These are phyloP conservation scores for Tremella yokohamensis DNA, from an alignment of 768 basidiomycete species.

Conservation along the genomic window DNA sequence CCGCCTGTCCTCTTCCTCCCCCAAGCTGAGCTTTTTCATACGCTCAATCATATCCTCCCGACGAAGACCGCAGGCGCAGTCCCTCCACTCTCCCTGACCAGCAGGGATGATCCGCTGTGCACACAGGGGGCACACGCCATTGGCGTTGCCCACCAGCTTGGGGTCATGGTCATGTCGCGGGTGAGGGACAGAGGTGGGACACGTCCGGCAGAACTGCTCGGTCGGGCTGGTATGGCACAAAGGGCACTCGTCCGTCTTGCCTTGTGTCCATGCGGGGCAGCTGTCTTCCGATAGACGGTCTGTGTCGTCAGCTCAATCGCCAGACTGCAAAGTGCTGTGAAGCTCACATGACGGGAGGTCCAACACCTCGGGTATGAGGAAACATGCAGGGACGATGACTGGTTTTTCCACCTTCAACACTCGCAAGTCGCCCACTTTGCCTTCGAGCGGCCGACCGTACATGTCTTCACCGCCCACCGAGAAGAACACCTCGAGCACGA, in stretches of 20 bases:
- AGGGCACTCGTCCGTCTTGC: slow-evolving; percentile 12
- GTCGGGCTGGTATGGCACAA: slow-evolving; percentile 18
- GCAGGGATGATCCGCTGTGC: neutral
- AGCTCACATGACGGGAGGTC: slow-evolving; percentile 18
- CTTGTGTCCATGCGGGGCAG: slow-evolving; percentile 2
- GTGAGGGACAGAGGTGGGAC: slow-evolving; percentile 8
- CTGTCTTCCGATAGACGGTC: neutral
- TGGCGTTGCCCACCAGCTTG: slow-evolving; percentile 4
- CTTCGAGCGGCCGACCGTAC: slow-evolving; percentile 17
- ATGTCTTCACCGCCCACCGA: slow-evolving; percentile 32
- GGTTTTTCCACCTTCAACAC: slow-evolving; percentile 29
- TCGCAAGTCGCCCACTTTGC: slow-evolving; percentile 29
- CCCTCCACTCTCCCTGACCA: neutral
- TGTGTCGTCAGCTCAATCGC: neutral
- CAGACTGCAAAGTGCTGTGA: neutral
- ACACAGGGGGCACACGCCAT: slow-evolving; percentile 3
- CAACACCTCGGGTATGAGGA: slow-evolving; percentile 13
- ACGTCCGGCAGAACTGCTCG: slow-evolving; percentile 15
- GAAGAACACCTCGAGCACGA: slow-evolving; percentile 39
- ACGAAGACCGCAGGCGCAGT: slow-evolving; percentile 23
- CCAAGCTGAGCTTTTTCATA: slow-evolving; percentile 19
- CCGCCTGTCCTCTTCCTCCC: slow-evolving; percentile 12
- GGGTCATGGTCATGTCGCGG: slow-evolving; percentile 3
- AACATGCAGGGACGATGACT: slow-evolving; percentile 31
- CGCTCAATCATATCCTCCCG: slow-evolving; percentile 16